These are phyloP conservation scores for Pleurotus platypus DNA, from an alignment of 768 basidiomycete species.

Conservation along the genomic window DNA sequence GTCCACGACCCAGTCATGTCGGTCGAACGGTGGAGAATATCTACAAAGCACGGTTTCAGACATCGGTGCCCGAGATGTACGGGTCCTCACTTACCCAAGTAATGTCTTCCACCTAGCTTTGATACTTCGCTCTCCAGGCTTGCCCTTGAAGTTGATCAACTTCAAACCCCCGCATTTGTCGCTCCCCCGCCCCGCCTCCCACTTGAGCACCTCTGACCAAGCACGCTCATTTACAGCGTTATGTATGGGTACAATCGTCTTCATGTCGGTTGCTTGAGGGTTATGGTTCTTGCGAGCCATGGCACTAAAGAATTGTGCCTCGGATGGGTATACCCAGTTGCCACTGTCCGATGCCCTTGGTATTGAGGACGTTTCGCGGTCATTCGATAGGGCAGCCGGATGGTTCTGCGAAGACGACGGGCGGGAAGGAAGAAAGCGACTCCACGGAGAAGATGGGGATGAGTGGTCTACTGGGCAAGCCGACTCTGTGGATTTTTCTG, in stretches of 20 bases:
- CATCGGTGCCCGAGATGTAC: constrained; percentile 10
- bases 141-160: constrained; percentile 89
- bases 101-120: constrained; percentile 81
- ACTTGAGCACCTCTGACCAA: constrained; percentile 78
- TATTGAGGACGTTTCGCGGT: constrained; percentile 86
- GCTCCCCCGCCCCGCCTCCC: constrained; percentile 81
- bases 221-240: constrained; percentile 98
- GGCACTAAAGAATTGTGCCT: constrained; percentile 97
- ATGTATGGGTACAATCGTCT: constrained; percentile 94
- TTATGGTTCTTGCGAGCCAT: constrained; percentile 94
- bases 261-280: constrained; percentile 87
- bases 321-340: constrained; percentile 98
- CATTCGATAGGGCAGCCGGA: constrained; percentile 49
- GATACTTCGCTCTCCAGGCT: constrained; percentile 74
- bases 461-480: constrained; percentile 67
- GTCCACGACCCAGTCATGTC: constrained; percentile 96
- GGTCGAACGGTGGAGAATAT: constrained; percentile 91
- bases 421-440: constrained; percentile 10
- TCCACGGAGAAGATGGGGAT: constrained; percentile 14
- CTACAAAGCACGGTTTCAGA: constrained; percentile 34
- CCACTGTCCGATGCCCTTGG: constrained; percentile 58
- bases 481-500: constrained; percentile 19
- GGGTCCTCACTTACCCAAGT: constrained; percentile 63
- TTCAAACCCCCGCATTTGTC: constrained; percentile 78
- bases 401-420: constrained; percentile 15